Evolutionary conservation across 345 rosid species (phyloP), one percentile per base, ranked within the genome.

Genomic region (Raphanus sativus): DNA sequence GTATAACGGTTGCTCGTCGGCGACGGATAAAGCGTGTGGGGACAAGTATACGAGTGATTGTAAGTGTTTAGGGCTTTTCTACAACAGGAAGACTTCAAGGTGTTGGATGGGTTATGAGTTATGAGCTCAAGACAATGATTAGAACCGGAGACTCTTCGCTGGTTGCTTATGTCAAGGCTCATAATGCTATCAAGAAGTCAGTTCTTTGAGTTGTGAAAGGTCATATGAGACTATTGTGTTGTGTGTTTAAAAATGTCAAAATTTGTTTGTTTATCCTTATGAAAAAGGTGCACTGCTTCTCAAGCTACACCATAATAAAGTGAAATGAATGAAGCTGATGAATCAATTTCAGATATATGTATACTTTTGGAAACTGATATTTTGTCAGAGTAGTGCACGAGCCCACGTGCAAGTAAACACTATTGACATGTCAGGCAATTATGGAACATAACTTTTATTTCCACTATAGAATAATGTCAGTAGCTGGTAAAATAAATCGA

Each of bases 231-330:
- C 13, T 58, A 17, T 13, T 45, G 50, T 62, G 28, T 38, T 45
- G 52, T 45, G 52, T 13, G 52, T 45, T 60, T 48, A 68, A 69
- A 61, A 76, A 48, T 8, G 69, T 67, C 36, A 42, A 17, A 16
- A 15, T 38, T 40, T 45, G 67, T 67, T 59, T 59, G 67, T 30
- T 24, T 42, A 30, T 2, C 11, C 24, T 52, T 38, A 10, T 60
- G n/a, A 15, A 17, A 30, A 65, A 75, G 73, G 36, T 68, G 68
- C 70, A 50, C 56, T 76, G 79, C 50, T 60, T 67, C 74, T 67
- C 66, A 48, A 66, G 80, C 12, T 61, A 33, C 40, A 76, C 62
- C 50, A 8, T 61, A 76, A 68, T 75, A 75, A 75, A 68, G 52
- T 42, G 4, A 42, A 61, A 38, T 42, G 48, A 40, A 26, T 36